Evolutionary conservation across 352 stramenopile genomes (phyloP), one percentile per base, ranked within the genome.

Genomic region (Phytophthora litchii): DNA sequence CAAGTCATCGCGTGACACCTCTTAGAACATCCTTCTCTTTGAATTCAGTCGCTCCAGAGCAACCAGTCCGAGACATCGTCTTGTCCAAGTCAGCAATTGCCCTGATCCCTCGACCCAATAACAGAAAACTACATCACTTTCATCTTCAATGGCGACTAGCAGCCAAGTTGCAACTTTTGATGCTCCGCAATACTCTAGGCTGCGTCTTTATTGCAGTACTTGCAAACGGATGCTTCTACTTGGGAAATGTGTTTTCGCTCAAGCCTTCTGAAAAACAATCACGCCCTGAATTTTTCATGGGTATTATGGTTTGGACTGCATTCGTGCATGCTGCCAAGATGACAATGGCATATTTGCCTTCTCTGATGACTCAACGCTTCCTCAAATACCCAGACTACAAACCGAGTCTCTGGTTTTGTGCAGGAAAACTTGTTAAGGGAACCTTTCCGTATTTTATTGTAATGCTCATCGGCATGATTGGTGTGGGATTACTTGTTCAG

Each of bases 251-350:
- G 17, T 70, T 65, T 16, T 70, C 61, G 3, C 21, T 61, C 25
- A 64, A 65, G 34, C 34, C 54, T 47, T 65, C 61, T 3, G 29
- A 12, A 4, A 0, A 64, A 7, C 54, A 60, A 56, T 65, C 60
- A 4, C 54, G 29, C 20, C 17, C 40, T 5, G 60, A 70, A 43
- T 56, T 65, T 6, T 40, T 70, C 32, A 70, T 70, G 60, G 60
- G 54, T 0, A 47, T 42, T 10, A 25, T 65, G 29, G 1, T 69
- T 3, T 66, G 57, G 57, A 61, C 57, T 0, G 31, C 38, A 10
- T 1, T 66, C 8, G 29, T 43, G 1, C 53, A 66, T 19, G 11
- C 25, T 23, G 10, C 20, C 0, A 53, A 55, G n/a, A 66, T 66
- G 50, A 60, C 32, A 1, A 37, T 49, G 3, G n/a, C 44, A 20